phyloP scores from a whole-genome alignment of 192 early-diverging fungal genomes.

The Cladochytrium replicatum region DNA sequence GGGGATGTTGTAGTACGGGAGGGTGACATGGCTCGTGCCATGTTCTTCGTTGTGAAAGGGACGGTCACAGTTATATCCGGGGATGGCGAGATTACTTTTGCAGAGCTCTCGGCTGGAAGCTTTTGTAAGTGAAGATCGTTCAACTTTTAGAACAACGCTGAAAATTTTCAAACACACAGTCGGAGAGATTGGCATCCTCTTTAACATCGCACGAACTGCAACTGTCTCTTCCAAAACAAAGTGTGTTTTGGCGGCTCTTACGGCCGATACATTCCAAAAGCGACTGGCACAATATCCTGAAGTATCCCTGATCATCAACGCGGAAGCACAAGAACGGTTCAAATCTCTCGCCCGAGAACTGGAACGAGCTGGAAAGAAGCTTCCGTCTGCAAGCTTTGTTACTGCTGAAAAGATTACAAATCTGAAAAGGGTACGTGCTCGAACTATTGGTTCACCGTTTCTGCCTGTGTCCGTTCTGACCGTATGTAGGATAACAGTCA shows the following conservation, averaged over 20 bases:
- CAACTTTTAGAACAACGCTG: constrained; percentile 1
- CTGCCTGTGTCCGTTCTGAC: background rate
- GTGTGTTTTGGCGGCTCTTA: constrained; percentile 53
- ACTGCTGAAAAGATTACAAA: no score
- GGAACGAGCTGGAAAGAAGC: constrained; percentile 25
- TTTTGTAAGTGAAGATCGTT: constrained; percentile 26
- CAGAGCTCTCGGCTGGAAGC: constrained; percentile 25
- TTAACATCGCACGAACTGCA: constrained; percentile 41
- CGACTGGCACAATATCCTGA: constrained; percentile 51
- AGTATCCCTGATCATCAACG: constrained; percentile 43
- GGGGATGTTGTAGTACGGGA: constrained; percentile 47
- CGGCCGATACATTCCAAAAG: constrained; percentile 45
- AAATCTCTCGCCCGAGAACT: constrained; percentile 17
- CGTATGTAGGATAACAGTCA: background rate
- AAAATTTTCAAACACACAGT: constrained; percentile 24
- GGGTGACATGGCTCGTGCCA: constrained; percentile 53
- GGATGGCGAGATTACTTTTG: constrained; percentile 38
- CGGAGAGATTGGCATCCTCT: constrained; percentile 46
- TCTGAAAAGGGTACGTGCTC: constrained; percentile 6
- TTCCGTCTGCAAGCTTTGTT: no score
- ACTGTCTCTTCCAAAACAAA: constrained; percentile 56
- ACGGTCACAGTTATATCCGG: constrained; percentile 50
- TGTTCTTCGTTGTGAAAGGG: constrained; percentile 68
- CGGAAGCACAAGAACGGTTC: constrained; percentile 53
- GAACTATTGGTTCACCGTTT: background rate